Evolutionary conservation across 495 filamentous ascomycete species (phyloP), one percentile per base, ranked within the genome.

Genomic region (Elaphomyces granulatus): DNA sequence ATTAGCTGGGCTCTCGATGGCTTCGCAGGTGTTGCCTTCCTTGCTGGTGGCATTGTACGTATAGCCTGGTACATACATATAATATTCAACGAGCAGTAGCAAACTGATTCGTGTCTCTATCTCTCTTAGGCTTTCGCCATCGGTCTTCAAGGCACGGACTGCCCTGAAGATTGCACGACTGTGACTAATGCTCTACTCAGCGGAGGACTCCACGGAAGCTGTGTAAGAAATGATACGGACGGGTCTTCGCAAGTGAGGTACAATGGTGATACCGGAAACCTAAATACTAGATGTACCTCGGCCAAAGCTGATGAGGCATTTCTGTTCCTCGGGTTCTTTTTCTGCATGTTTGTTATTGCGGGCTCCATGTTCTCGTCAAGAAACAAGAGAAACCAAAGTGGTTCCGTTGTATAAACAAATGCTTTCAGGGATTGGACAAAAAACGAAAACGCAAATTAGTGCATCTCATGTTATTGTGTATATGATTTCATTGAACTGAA

Each of bases 41-140:
- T 76, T 3, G 70, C 64, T 9, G 70, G 64, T 21, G 74, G 62
- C 15, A 64, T 74, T 38, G 73, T 76, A 65, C 47, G 74, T 69
- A 8, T 16, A 31, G 8, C 32, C 18, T 31, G 26, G 4, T 8
- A 28, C 12, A 6, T 12, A 28, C 37, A n/a, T 31, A 12, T 18
- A 20, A 19, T 35, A 28, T 4, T 30, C 36, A 12, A 6, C 9
- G 23, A 15, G 34, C 42, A 18, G 10, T 19, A 6, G 20, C 2
- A 32, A 2, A 37, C n/a, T n/a, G 26, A 43, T 15, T 6, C 23
- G 12, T 6, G 12, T 28, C 23, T 12, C 12, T 12, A 15, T 16
- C n/a, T 4, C 12, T 7, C 12, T 8, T 31, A 73, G 71, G 59
- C 66, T 23, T 60, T 63, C 51, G 67, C 69, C 2, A 36, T 67